Evolutionary conservation across 805 yeast genomes (phyloP).

Genomic region (Wilhelminamyces savonicus): DNA sequence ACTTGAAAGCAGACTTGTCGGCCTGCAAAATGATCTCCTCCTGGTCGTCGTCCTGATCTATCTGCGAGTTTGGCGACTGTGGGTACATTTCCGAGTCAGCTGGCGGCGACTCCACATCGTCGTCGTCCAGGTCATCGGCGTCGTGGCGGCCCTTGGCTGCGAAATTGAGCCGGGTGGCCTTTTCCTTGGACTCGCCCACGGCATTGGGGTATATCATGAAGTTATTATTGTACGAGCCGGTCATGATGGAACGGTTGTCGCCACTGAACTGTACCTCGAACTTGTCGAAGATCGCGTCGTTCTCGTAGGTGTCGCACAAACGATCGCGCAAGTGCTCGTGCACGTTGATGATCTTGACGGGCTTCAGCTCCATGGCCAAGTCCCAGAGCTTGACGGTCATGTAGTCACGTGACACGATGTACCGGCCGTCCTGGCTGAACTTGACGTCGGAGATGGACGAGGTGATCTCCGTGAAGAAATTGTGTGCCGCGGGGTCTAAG

Average conservation of each 20-base stretch:
- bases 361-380: constrained; percentile 92
- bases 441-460: constrained; percentile 90
- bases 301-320: constrained; percentile 95
- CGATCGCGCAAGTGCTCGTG: constrained; percentile 93
- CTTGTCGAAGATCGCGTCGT: constrained; percentile 97
- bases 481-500: constrained; percentile 86
- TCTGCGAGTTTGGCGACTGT: constrained; percentile 27
- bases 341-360: constrained; percentile 88
- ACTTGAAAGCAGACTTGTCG: constrained; percentile 94
- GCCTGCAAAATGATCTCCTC: constrained; percentile 83
- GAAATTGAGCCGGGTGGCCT: constrained; percentile 7
- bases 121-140: constrained; percentile 39
- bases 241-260: constrained; percentile 86
- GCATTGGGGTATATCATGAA: constrained; percentile 95
- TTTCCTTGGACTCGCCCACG: constrained; percentile 22
- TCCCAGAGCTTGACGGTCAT: constrained; percentile 98
- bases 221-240: constrained; percentile 95
- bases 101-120: constrained; percentile 24
- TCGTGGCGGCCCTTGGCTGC: constrained; percentile 20
- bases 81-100: constrained; percentile 18
- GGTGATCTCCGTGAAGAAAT: constrained; percentile 96
- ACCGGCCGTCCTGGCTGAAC: constrained; percentile 86
- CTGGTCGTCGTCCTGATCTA: constrained; percentile 30
- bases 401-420: constrained; percentile 95
- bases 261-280: constrained; percentile 95